Evolutionary conservation across 345 rosid genomes (phyloP), one percentile per base, ranked within the genome.

Genomic region (Pugionium cornutum): DNA sequence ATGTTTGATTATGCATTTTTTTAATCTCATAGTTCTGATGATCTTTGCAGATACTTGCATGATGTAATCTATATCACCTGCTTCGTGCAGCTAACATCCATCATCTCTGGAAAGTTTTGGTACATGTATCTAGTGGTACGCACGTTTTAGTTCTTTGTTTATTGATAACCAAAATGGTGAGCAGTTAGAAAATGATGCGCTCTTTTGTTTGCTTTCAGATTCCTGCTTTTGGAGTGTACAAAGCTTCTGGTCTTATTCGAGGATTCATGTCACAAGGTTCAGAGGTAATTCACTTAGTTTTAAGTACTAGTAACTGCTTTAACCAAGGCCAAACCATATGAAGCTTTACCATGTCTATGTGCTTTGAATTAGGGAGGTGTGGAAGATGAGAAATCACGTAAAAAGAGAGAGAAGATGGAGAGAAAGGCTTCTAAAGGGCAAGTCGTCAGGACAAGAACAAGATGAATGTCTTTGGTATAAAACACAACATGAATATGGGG

Each of bases 341-440:
- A 11, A 25, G 33, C 35, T 35, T 36, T 39, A 8, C 5, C 46
- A 47, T 8, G 46, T 42, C 9, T 46, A 31, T 33, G 11, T 74
- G 35, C 35, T 48, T 80, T 35, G 48, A 56, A 7, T 43, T 54
- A 91, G 96, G 95, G 86, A 68, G 85, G 53, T 11, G 73, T 3
- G 43, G 95, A 87, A 74, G 98, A 89, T 66, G 96, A 89, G 55
- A 92, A 92, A 75, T 78, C 85, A 28, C 90, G 95, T 53, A 87
- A 87, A 70, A 87, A 89, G 80, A 83, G 95, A 62, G 95, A 89
- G 77, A 92, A 85, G 83, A 79, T 92, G 89, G 98, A 92, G 88
- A 92, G 72, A 78, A 84, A 83, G 64, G 84, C 89, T 56, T 84
- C 95, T 2, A 79, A 86, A 67, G 77, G 74, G 66, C 91, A 83